A percentile compares a stretch with the other conserved stretches of the same genome.
phyloP scores from a whole-genome alignment of 2,329 filamentous ascomycete genomes.

The Fusarium sp. region DNA sequence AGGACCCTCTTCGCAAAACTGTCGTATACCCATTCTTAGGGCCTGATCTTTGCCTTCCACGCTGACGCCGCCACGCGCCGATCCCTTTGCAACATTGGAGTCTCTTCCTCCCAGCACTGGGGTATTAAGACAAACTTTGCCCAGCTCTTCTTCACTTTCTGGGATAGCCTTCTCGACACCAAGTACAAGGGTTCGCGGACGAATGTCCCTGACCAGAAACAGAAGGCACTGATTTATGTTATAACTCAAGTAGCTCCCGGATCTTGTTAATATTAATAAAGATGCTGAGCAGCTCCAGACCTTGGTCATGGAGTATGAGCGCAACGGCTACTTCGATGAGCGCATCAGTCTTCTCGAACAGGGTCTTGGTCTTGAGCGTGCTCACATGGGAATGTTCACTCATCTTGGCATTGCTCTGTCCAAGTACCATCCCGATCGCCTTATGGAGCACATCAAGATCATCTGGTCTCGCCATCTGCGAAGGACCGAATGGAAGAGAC shows the following conservation, averaged over 20 bases:
- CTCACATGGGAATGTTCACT: slow-evolving; percentile 98
- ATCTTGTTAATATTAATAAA: too few species aligned
- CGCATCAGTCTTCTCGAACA: slow-evolving; percentile 95
- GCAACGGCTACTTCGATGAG: slow-evolving; percentile 98
- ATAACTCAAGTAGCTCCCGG: too few species aligned
- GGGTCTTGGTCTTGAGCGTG: slow-evolving; percentile 91
- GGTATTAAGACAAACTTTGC: slow-evolving; percentile 97
- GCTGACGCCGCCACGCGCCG: too few species aligned
- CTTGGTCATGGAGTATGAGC: slow-evolving; percentile 96
- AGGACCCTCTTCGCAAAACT: too few species aligned
- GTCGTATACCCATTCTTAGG: too few species aligned
- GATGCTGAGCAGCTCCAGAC: slow-evolving; percentile 95
- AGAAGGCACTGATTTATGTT: too few species aligned
- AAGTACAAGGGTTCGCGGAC: slow-evolving; percentile 79
- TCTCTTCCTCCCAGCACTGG: slow-evolving; percentile 99
- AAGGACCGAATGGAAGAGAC: too few species aligned
- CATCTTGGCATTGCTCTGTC: slow-evolving; percentile 91
- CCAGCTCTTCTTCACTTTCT: slow-evolving; percentile 95
- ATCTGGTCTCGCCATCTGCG: slow-evolving; percentile 98
- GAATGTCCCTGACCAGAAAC: slow-evolving; percentile 57
- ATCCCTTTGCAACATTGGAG: too few species aligned
- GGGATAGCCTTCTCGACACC: slow-evolving; percentile 87
- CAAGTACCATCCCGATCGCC: slow-evolving; percentile 93
- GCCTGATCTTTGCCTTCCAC: too few species aligned
- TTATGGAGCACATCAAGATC: slow-evolving; percentile 98